These are phyloP conservation scores for Eleusine coracana DNA, from an alignment of 176 grass and related monocot genomes.

Conservation along the genomic window DNA sequence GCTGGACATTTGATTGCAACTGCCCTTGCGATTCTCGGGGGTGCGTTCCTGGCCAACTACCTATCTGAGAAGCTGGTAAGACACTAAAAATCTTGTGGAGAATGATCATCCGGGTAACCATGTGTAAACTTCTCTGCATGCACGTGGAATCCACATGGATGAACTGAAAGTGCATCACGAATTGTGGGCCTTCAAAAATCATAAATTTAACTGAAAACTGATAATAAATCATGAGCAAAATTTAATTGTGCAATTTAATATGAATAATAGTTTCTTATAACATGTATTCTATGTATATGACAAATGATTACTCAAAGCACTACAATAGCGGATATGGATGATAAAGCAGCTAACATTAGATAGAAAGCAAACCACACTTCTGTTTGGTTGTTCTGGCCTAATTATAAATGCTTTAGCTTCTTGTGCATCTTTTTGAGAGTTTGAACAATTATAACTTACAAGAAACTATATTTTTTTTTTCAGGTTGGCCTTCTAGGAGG, in stretches of 20 bases:
- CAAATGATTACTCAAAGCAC: not conserved
- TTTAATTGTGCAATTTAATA: not conserved
- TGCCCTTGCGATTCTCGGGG: slow-evolving; percentile 76
- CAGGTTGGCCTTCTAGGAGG: slow-evolving; percentile 92
- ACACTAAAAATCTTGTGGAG: not conserved
- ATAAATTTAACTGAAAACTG: not conserved
- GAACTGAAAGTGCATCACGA: not conserved
- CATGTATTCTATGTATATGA: not conserved
- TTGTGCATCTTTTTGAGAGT: slow-evolving; percentile 1
- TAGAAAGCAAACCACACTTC: not conserved
- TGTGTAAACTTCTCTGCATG: not conserved
- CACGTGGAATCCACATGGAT: not conserved
- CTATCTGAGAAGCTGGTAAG: slow-evolving; percentile 92
- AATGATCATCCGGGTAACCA: not conserved
- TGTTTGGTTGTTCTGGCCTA: not conserved
- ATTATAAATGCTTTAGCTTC: not conserved
- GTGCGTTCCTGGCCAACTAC: slow-evolving; percentile 88
- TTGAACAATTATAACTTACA: slow-evolving; percentile 4
- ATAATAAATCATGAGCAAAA: not conserved
- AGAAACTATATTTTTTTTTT: slow-evolving; percentile 8
- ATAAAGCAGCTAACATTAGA: not conserved
- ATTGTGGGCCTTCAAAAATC: not conserved
- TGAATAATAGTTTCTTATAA: not conserved
- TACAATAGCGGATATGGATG: not conserved
- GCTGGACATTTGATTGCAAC: slow-evolving; percentile 87